These are phyloP conservation scores for Nematodospora valgi DNA, from an alignment of 805 yeast species.

Conservation along the genomic window DNA sequence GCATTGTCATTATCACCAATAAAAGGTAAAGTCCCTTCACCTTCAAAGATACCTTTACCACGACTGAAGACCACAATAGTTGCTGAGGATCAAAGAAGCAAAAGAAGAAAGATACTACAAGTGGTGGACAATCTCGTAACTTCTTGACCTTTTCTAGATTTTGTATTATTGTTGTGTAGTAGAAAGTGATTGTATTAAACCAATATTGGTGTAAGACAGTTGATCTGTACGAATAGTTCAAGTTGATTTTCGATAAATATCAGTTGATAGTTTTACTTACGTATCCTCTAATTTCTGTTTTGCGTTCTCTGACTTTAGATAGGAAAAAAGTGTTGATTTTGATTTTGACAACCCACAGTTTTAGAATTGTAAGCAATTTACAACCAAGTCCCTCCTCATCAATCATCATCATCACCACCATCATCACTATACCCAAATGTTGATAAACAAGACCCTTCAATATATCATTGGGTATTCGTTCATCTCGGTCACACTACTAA, in stretches of 20 bases:
- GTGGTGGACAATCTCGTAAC: constrained; percentile 2
- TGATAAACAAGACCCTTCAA: constrained; percentile 8
- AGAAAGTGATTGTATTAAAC: too few species aligned
- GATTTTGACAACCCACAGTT: too few species aligned
- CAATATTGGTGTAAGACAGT: too few species aligned
- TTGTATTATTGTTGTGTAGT: too few species aligned
- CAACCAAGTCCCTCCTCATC: neutral
- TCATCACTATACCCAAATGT: constrained; percentile 2
- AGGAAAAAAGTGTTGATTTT: too few species aligned
- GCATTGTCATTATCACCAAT: neutral
- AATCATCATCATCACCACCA: neutral
- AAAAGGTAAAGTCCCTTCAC: constrained; percentile 1
- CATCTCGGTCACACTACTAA: constrained; percentile 13
- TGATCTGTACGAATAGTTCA: too few species aligned
- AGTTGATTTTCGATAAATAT: too few species aligned
- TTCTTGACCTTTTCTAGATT: too few species aligned
- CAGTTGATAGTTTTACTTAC: too few species aligned
- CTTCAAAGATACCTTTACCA: constrained; percentile 8
- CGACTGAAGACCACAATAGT: constrained; percentile 1
- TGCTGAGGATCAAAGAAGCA: neutral
- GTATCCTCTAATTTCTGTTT: too few species aligned
- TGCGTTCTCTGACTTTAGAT: too few species aligned
- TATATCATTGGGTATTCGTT: constrained; percentile 12
- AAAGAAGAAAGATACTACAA: constrained; percentile 8
- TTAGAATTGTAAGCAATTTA: too few species aligned